phyloP scores from a whole-genome alignment of 257 asterid genomes.

The Solanum ossicruentum region DNA sequence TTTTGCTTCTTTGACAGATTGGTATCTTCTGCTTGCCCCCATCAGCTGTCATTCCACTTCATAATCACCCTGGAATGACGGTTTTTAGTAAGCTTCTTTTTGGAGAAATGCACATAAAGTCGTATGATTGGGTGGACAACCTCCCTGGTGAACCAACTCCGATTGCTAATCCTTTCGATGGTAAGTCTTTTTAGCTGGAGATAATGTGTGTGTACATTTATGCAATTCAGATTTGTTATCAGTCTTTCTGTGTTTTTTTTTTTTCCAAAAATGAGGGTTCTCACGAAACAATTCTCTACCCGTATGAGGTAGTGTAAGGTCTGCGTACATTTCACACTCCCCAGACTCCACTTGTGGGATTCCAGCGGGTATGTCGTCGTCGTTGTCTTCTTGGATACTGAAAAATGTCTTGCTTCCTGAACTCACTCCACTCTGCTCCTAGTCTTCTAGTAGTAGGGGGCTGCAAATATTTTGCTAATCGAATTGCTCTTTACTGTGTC shows the following conservation, averaged over 20 bases:
- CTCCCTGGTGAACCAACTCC: slow-evolving; percentile 1
- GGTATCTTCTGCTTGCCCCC: slow-evolving; percentile 94
- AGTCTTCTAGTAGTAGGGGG: background rate
- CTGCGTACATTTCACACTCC: too few species aligned
- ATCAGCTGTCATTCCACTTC: slow-evolving; percentile 74
- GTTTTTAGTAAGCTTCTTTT: slow-evolving; percentile 88
- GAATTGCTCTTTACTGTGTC: background rate
- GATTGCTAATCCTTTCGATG: slow-evolving; percentile 5
- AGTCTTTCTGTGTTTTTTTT: too few species aligned
- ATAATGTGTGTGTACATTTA: background rate
- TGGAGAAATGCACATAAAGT: slow-evolving; percentile 75
- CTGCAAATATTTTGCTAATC: background rate
- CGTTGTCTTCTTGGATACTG: background rate
- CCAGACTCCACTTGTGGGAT: too few species aligned
- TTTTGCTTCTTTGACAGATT: slow-evolving; percentile 30
- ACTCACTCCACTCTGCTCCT: background rate
- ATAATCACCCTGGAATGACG: slow-evolving; percentile 93
- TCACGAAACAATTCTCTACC: too few species aligned
- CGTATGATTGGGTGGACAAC: slow-evolving; percentile 58
- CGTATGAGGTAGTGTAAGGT: too few species aligned
- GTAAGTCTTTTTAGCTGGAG: slow-evolving; percentile 18
- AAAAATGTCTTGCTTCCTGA: background rate
- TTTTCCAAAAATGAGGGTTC: too few species aligned
- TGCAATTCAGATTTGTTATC: background rate
- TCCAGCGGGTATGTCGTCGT: too few species aligned